Evolutionary conservation across 2,329 filamentous ascomycete species (phyloP), one percentile per base, ranked within the genome.

Genomic region (Pseudocercospora fijiensis): DNA sequence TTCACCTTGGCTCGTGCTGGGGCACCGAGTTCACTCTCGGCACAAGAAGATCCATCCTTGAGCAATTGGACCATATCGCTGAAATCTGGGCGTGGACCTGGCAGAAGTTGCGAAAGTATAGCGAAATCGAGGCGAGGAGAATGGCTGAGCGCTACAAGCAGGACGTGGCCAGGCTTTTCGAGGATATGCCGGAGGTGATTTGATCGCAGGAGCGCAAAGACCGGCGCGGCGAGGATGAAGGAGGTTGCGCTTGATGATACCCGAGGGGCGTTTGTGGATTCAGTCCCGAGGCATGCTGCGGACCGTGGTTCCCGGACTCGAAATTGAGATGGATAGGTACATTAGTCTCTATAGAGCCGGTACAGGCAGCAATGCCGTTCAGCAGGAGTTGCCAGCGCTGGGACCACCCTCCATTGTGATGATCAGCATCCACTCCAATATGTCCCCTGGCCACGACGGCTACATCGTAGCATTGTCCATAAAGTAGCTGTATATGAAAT

Each of bases 41-140:
- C 5, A 57, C 58, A 41, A 49, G 62, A 24, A 56, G 49, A 33
- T 49, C 30, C 20, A 58, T 67, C 7, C 20, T 63, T n/a, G 62
- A 45, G 56, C 61, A 69, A 57, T 53, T 69, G 30, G 64, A 67
- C 28, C 47, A 60, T 1, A 65, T 66, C 61, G 67, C 60, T 16
- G 60, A 62, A 26, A 30, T 60, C 2, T 69, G 65, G 67, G 53
- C 51, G 8, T 28, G 18, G 65, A 63, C 52, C 24, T 69, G 67
- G 67, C 62, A 67, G 59, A 63, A 57, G 26, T 47, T 57, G 30
- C 43, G 67, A 30, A 66, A 65, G 58, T 69, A 67, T 43, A 61
- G 53, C 10, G 53, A 60, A 26, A 47, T 18, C 26, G 65, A 67
- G 53, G 63, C 65, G 24, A 47, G 58, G 51, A 61, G 53, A 13